These are phyloP conservation scores for Podila epicladia DNA, from an alignment of 192 early-diverging fungal species.

Conservation along the genomic window DNA sequence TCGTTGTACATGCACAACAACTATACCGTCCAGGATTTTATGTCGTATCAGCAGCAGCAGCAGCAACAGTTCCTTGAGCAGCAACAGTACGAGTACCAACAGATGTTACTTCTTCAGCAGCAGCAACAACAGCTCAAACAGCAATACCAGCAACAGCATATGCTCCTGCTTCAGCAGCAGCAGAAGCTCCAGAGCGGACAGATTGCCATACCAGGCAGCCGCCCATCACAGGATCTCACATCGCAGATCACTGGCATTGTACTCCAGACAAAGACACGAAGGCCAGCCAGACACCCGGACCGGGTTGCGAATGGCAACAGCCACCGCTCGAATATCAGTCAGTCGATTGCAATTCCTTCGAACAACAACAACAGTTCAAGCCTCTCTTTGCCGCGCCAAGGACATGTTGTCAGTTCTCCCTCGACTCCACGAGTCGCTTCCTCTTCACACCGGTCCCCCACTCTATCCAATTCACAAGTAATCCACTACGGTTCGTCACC, in stretches of 20 bases:
- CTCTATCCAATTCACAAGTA: background rate
- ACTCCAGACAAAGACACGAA: constrained; percentile 31
- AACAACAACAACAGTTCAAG: background rate
- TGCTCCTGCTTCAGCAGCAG: constrained; percentile 18
- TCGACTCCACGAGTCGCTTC: background rate
- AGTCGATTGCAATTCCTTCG: constrained; percentile 19
- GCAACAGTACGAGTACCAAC: constrained; percentile 48
- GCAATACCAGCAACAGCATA: constrained; percentile 33
- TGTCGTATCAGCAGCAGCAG: constrained; percentile 50
- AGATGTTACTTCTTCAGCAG: constrained; percentile 45
- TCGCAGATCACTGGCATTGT: constrained; percentile 31
- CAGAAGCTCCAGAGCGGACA: constrained; percentile 11
- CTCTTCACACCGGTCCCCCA: constrained; percentile 4
- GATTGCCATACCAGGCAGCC: background rate
- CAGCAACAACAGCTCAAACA: constrained; percentile 38
- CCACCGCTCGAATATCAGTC: background rate
- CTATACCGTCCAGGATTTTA: constrained; percentile 46
- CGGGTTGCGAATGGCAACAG: background rate
- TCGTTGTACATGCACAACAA: constrained; percentile 29
- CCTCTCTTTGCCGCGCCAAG: background rate
- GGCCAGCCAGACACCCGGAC: constrained; percentile 36
- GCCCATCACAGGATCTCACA: constrained; percentile 4
- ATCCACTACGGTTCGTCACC: constrained; percentile 12
- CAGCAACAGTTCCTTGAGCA: constrained; percentile 47
- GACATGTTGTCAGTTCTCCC: background rate